Base-by-base conservation (phyloP, 192 early-diverging fungal genomes). In the Umbelopsis sp. region DNA sequence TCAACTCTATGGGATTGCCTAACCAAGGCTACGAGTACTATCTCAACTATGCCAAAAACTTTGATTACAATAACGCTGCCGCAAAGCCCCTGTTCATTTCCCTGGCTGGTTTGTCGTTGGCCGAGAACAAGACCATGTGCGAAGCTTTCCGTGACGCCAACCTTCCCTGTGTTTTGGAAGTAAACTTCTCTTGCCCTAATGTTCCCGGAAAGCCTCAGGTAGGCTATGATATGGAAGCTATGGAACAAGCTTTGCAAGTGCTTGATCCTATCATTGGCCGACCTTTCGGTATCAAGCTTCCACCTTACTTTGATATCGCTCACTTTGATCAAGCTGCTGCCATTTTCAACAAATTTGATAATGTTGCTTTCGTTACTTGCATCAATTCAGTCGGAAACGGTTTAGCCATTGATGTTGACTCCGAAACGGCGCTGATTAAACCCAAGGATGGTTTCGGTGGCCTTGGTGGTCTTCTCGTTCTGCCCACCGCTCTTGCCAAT, bases 231-330 rank as follows among this genome's bases (percentile, higher is more conserved):
- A 70, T 78, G 23, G 76, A 78, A 46, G 76, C 76, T 44, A 78
- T 78, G 76, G 76, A 78, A 13, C 64, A 46, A 35, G 76, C 76
- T 21, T 46, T 78, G 35, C 45, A 69, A 16, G 65, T 67, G 6
- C 69, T 78, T 41, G 76, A 71, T 25, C 76, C 76, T 13, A 52
- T 78, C 4, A 72, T 78, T 46, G 73, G 73, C 30, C 73, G 73
- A 64, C 71, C 76, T 16, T 78, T 78, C 45, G 76, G 76, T 37
- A 73, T 78, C 64, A 78, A 78, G 64, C 46, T 78, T 8, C 76
- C 76, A 20, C 76, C 76, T 67, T 78, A 78, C 64, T 78, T 78
- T 73, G 76, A 78, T 23, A 78, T 78, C 70, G 76, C 76, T 51
- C 76, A 78, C 30, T 78, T 78, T 66, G 76, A 78, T 50, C 46